Percentiles rank a stretch among this genome's conserved stretches.
phyloP scores from a whole-genome alignment of 306 rosid genomes.

The Gillenia trifoliata region DNA sequence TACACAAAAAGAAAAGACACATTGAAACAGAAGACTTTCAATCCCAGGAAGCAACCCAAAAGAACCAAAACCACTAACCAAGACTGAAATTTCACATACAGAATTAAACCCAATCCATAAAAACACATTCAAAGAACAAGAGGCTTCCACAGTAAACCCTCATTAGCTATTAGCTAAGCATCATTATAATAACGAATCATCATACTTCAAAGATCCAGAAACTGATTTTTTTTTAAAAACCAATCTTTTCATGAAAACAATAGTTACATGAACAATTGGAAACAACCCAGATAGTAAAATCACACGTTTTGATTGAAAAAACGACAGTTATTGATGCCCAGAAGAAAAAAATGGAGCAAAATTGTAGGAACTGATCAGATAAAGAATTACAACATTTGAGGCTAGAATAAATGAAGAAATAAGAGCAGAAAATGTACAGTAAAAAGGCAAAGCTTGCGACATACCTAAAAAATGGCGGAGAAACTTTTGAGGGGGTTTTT shows the following conservation, averaged over 20 bases:
- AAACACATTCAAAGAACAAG: not conserved
- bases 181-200: not conserved
- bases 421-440: no score
- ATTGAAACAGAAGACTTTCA: not conserved
- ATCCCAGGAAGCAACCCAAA: not conserved
- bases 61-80: slow-evolving; percentile 5
- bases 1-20: not conserved
- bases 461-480: slow-evolving; percentile 1
- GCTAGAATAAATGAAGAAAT: not conserved
- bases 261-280: not conserved
- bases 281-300: slow-evolving; percentile 1
- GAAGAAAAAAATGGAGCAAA: not conserved
- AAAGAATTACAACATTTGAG: not conserved
- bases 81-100: not conserved
- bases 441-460: not conserved
- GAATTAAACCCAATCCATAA: slow-evolving; percentile 10
- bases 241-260: not conserved
- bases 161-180: not conserved
- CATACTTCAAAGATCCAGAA: slow-evolving; percentile 15
- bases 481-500: no score
- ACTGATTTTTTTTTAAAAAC: not conserved
- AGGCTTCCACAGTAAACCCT: not conserved
- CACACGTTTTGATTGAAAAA: not conserved
- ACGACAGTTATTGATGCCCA: not conserved
- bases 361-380: not conserved